These are phyloP conservation scores for Zygosaccharomyces rouxii DNA, from an alignment of 805 yeast genomes.

Conservation along the genomic window DNA sequence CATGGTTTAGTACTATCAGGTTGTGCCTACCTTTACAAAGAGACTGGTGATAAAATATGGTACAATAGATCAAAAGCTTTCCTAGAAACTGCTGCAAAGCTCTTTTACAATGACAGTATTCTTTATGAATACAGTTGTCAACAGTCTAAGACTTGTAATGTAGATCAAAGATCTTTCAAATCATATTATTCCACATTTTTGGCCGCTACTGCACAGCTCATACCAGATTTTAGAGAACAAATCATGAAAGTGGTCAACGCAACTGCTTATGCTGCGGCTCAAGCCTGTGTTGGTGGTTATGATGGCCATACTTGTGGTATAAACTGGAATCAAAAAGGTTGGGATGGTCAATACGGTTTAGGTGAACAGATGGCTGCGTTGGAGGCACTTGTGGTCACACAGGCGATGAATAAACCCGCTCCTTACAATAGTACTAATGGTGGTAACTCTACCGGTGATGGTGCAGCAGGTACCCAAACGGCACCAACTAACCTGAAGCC, in stretches of 20 bases:
- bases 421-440: slow-evolving; percentile 65
- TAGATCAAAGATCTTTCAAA: slow-evolving; percentile 89
- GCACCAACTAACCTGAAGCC: slow-evolving; percentile 38
- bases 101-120: slow-evolving; percentile 51
- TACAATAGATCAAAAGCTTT: slow-evolving; percentile 51
- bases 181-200: slow-evolving; percentile 74
- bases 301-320: slow-evolving; percentile 89
- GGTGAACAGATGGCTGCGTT: slow-evolving; percentile 91
- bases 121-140: slow-evolving; percentile 88
- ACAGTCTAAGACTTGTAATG: slow-evolving; percentile 57
- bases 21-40: slow-evolving; percentile 72
- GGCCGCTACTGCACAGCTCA: slow-evolving; percentile 68
- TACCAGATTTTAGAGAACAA: slow-evolving; percentile 45
- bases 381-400: slow-evolving; percentile 51
- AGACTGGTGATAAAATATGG: slow-evolving; percentile 68
- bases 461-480: slow-evolving; percentile 59
- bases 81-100: slow-evolving; percentile 48
- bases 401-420: slow-evolving; percentile 38
- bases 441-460: slow-evolving; percentile 65
- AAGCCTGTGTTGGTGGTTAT: slow-evolving; percentile 78
- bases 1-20: slow-evolving; percentile 78
- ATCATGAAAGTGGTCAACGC: slow-evolving; percentile 37
- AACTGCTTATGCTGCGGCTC: slow-evolving; percentile 71
- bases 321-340: slow-evolving; percentile 64
- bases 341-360: slow-evolving; percentile 75